phyloP scores from a whole-genome alignment of 139 green algal genomes.

The Chlamydomonas schloesseri region DNA sequence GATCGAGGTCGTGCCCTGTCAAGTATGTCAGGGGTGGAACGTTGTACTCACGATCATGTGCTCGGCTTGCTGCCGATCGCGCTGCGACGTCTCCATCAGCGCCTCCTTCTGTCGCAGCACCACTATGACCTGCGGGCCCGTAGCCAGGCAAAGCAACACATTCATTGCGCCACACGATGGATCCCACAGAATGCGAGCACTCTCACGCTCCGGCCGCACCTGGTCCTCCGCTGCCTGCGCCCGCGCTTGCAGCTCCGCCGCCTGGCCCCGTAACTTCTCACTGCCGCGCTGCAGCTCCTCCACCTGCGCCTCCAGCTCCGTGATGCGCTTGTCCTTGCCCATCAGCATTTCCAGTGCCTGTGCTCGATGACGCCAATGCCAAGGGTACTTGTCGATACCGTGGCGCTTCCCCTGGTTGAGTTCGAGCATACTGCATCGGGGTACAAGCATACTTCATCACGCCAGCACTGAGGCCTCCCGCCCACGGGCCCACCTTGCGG shows the following conservation, averaged over 20 bases:
- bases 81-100: not conserved
- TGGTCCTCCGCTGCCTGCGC: not conserved
- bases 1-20: no score
- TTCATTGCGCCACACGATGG: no score
- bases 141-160: not conserved
- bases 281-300: constrained; percentile 14
- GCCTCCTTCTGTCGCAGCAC: constrained; percentile 42
- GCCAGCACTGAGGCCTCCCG: no score
- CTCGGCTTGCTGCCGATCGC: not conserved
- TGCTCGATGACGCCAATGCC: no score
- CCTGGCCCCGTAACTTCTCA: constrained; percentile 5
- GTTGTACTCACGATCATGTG: constrained; percentile 6
- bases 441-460: no score
- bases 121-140: constrained; percentile 33
- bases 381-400: not conserved
- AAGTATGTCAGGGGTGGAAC: no score
- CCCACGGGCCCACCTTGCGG: constrained; percentile 10
- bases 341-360: constrained; percentile 64
- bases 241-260: constrained; percentile 24
- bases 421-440: no score
- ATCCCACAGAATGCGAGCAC: no score
- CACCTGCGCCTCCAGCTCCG: constrained; percentile 46
- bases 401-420: no score
- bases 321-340: constrained; percentile 54
- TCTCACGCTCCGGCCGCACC: not conserved